phyloP scores from a whole-genome alignment of 441 rosid species.

The Isatis lusitanica region DNA sequence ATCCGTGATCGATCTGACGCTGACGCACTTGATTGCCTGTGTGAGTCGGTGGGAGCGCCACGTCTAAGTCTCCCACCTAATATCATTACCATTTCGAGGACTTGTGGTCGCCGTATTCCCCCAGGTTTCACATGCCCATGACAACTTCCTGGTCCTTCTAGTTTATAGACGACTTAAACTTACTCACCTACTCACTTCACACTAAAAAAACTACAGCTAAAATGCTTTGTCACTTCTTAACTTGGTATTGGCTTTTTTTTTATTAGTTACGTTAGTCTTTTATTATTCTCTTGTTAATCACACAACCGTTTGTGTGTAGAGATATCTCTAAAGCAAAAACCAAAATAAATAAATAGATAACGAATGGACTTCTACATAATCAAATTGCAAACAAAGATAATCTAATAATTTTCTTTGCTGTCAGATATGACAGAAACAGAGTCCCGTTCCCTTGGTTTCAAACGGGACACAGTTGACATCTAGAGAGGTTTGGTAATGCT shows the following conservation, averaged over 20 bases:
- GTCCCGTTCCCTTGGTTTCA: too few species aligned
- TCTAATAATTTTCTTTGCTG: too few species aligned
- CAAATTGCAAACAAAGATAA: too few species aligned
- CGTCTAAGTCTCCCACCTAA: neutral
- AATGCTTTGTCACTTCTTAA: neutral
- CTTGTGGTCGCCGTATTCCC: neutral
- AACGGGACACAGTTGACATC: too few species aligned
- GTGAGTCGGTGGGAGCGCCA: neutral
- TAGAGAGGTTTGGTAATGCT: too few species aligned
- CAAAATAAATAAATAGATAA: too few species aligned
- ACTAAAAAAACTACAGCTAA: neutral
- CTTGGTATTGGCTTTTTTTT: neutral
- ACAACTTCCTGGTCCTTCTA: neutral
- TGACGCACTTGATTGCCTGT: neutral
- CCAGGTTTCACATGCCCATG: conserved; percentile 1
- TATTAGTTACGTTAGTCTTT: neutral
- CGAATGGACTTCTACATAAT: too few species aligned
- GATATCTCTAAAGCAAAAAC: neutral
- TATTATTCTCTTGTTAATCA: neutral
- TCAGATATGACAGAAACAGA: too few species aligned
- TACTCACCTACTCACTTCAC: neutral
- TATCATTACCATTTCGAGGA: neutral
- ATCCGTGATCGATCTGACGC: neutral
- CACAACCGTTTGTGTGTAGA: neutral
- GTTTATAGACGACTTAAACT: neutral